phyloP scores from a whole-genome alignment of 1,139 yeast species.

The Protomyces pachydermus region DNA sequence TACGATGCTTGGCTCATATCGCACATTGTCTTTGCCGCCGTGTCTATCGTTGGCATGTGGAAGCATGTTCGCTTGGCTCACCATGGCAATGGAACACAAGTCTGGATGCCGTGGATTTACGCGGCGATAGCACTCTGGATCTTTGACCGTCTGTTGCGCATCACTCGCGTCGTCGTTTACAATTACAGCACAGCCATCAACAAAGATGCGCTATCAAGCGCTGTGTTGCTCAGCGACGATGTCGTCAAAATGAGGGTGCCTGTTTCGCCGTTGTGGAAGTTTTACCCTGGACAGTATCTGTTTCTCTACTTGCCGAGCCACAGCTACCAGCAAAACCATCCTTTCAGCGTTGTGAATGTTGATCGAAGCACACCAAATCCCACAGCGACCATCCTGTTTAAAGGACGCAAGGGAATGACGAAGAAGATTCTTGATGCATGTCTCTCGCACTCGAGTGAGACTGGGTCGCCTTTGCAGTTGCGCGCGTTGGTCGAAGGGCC shows the following conservation, averaged over 20 bases:
- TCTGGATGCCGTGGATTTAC: constrained; percentile 47
- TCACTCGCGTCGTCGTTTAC: constrained; percentile 37
- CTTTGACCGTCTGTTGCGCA: constrained; percentile 43
- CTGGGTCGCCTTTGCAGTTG: neutral
- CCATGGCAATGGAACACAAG: constrained; percentile 43
- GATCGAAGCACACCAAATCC: neutral
- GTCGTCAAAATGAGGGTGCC: constrained; percentile 21
- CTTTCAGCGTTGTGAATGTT: constrained; percentile 51
- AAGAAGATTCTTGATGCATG: constrained; percentile 21
- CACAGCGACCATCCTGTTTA: constrained; percentile 26
- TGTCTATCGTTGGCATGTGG: constrained; percentile 45
- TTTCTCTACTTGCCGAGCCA: constrained; percentile 50
- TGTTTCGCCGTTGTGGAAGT: constrained; percentile 40
- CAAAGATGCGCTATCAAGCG: constrained; percentile 11
- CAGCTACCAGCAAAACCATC: constrained; percentile 58
- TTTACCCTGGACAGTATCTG: constrained; percentile 56
- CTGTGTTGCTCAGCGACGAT: constrained; percentile 31
- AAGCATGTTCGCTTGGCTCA: constrained; percentile 8
- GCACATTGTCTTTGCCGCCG: constrained; percentile 41
- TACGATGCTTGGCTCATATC: constrained; percentile 45
- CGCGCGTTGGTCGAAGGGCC: constrained; percentile 56
- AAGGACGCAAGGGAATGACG: constrained; percentile 28
- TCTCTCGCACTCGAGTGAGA: neutral
- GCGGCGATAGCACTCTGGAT: constrained; percentile 44
- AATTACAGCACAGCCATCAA: constrained; percentile 24